phyloP scores from a whole-genome alignment of 148 eudicot species.

The Dianthus caryophyllus region DNA sequence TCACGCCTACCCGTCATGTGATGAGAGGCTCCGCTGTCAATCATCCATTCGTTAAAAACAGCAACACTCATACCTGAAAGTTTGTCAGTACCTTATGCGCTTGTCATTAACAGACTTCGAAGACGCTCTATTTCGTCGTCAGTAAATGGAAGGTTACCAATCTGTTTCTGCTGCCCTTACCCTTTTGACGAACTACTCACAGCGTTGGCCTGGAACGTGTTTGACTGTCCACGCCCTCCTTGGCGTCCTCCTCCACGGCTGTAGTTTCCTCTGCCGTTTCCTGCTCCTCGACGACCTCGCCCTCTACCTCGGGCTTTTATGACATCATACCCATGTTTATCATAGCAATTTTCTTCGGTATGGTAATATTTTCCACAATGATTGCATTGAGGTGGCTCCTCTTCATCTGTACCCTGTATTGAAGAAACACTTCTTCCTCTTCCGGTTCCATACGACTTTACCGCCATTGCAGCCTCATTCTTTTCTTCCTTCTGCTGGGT shows the following conservation, averaged over 20 bases:
- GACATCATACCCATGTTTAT: too few species aligned
- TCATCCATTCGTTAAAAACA: neutral
- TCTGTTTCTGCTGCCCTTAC: neutral
- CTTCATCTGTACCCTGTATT: too few species aligned
- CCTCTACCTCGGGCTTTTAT: too few species aligned
- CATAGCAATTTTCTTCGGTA: too few species aligned
- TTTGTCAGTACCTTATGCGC: neutral
- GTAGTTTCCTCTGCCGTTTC: neutral
- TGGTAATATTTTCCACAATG: too few species aligned
- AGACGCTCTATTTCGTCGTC: neutral
- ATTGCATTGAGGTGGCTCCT: too few species aligned
- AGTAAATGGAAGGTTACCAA: neutral
- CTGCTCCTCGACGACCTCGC: too few species aligned
- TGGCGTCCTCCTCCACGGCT: neutral
- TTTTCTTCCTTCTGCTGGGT: too few species aligned
- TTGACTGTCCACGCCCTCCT: too few species aligned
- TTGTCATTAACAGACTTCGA: neutral
- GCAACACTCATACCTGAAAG: neutral
- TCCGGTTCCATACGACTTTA: neutral
- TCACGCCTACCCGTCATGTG: neutral
- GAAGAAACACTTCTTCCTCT: neutral
- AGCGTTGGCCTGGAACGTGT: too few species aligned
- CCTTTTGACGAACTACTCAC: neutral
- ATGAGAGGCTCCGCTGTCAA: neutral
- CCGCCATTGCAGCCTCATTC: too few species aligned